Conservation (phyloP, 257 asterid species). For the Handroanthus guayacan region DNA sequence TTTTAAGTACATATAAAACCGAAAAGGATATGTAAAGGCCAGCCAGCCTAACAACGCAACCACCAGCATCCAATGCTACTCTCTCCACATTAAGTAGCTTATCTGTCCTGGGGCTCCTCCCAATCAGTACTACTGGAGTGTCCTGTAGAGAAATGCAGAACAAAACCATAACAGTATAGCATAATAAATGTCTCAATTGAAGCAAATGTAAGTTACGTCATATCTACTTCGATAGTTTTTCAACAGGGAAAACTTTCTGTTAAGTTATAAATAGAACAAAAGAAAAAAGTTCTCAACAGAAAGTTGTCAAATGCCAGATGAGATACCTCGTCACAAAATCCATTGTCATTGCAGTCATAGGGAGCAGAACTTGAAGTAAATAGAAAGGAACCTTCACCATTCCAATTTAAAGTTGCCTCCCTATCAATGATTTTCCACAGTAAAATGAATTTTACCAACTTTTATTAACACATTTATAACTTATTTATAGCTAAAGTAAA, state of each 20-base stretch:
- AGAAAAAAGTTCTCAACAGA: slow-evolving; percentile 26
- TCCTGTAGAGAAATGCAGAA: slow-evolving; percentile 45
- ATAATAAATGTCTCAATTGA: neutral
- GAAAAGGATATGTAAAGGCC: slow-evolving; percentile 79
- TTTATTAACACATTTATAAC: neutral
- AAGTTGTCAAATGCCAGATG: slow-evolving; percentile 28
- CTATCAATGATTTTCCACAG: slow-evolving; percentile 41
- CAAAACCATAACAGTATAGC: neutral
- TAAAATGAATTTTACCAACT: neutral
- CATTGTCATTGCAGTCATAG: slow-evolving; percentile 67
- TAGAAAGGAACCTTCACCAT: slow-evolving; percentile 68
- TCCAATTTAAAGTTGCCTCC: slow-evolving; percentile 68
- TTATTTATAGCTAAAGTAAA: neutral
- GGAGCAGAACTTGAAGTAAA: slow-evolving; percentile 77
- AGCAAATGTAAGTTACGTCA: neutral
- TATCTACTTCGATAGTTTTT: neutral
- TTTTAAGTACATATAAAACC: neutral
- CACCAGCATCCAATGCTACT: slow-evolving; percentile 62
- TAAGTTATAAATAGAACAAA: slow-evolving; percentile 1
- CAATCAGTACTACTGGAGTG: slow-evolving; percentile 62
- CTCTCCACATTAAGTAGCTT: slow-evolving; percentile 64
- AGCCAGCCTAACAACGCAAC: slow-evolving; percentile 72
- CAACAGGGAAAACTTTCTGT: neutral
- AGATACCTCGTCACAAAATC: slow-evolving; percentile 68
- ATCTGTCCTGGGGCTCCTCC: slow-evolving; percentile 69